Evolutionary conservation across 345 rosid genomes (phyloP).

Genomic region (Limnanthes douglasii): DNA sequence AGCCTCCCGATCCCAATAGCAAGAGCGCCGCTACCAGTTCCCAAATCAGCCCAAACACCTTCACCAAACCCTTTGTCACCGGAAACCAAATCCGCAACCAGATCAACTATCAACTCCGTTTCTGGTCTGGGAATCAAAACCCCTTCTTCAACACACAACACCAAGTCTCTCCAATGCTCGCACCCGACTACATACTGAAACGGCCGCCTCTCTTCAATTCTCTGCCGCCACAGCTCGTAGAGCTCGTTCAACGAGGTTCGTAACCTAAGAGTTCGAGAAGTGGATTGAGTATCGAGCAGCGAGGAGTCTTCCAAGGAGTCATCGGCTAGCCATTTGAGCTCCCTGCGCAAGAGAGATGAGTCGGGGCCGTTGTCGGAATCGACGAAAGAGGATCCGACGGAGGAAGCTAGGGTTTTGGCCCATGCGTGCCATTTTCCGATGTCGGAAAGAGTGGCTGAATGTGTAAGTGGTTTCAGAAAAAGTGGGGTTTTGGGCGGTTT

Average conservation of each 20-base stretch:
- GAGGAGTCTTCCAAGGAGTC: constrained; percentile 41
- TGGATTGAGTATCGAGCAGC: constrained; percentile 7
- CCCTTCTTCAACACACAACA: constrained; percentile 76
- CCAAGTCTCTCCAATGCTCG: constrained; percentile 87
- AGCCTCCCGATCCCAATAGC: constrained; percentile 55
- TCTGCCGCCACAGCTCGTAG: constrained; percentile 56
- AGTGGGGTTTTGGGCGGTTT: constrained; percentile 30
- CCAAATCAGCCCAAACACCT: constrained; percentile 80
- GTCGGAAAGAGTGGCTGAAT: constrained; percentile 29
- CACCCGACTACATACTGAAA: constrained; percentile 88
- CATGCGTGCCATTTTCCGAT: constrained; percentile 60
- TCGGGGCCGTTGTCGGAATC: constrained; percentile 47
- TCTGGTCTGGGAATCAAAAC: constrained; percentile 91
- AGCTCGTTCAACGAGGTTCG: constrained; percentile 42
- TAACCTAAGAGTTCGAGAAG: constrained; percentile 12
- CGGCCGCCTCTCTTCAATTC: constrained; percentile 74
- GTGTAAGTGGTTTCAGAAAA: constrained; percentile 32
- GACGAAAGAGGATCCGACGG: constrained; percentile 35
- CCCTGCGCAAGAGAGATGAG: constrained; percentile 38
- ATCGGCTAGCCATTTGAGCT: constrained; percentile 72
- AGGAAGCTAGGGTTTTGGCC: constrained; percentile 49
- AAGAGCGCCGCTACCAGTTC: constrained; percentile 86
- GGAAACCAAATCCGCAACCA: constrained; percentile 31
- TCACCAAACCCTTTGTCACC: constrained; percentile 15
- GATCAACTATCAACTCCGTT: constrained; percentile 62